Evolutionary conservation across 1,284 basidiomycete species (phyloP).

Genomic region (Ustilago nuda): DNA sequence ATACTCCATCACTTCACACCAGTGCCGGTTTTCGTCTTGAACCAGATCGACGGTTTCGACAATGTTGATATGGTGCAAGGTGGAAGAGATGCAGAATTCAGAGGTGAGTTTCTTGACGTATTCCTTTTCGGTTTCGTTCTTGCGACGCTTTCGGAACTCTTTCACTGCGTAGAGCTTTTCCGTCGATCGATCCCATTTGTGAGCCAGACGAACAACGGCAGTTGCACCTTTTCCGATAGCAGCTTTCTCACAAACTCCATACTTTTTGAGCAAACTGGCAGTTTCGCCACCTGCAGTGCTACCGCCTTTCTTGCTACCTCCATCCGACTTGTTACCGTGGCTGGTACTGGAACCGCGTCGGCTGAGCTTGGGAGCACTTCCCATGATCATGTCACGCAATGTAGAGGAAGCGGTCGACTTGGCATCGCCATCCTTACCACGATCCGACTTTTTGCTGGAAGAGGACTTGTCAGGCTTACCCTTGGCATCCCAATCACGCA

Average conservation of each 20-base stretch:
- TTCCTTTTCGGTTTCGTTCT: conserved; percentile 98
- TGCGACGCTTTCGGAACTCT: conserved; percentile 97
- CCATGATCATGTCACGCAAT: conserved; percentile 67
- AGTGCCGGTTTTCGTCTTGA: conserved; percentile 93
- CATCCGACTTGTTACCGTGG: conserved; percentile 59
- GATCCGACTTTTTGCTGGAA: conserved; percentile 47
- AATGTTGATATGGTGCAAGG: conserved; percentile 93
- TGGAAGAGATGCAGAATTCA: conserved; percentile 98
- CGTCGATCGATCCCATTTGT: conserved; percentile 97
- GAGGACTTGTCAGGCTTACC: conserved; percentile 40
- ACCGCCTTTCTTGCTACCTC: conserved; percentile 58
- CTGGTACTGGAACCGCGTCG: conserved; percentile 62
- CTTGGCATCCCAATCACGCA: conserved; percentile 66
- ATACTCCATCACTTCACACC: conserved; percentile 99
- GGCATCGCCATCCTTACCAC: conserved; percentile 58
- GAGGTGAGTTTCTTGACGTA: conserved; percentile 99
- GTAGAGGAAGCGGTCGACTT: conserved; percentile 63
- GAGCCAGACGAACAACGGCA: conserved; percentile 92
- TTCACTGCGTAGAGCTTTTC: conserved; percentile 99
- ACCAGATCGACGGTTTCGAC: conserved; percentile 99
- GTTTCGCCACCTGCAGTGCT: conserved; percentile 58
- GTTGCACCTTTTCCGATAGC: conserved; percentile 98
- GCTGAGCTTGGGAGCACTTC: conserved; percentile 62
- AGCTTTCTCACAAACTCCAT: conserved; percentile 95
- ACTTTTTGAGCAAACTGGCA: conserved; percentile 78